These are phyloP conservation scores for Sedum album DNA, from an alignment of 164 flowering plant genomes.

Conservation along the genomic window DNA sequence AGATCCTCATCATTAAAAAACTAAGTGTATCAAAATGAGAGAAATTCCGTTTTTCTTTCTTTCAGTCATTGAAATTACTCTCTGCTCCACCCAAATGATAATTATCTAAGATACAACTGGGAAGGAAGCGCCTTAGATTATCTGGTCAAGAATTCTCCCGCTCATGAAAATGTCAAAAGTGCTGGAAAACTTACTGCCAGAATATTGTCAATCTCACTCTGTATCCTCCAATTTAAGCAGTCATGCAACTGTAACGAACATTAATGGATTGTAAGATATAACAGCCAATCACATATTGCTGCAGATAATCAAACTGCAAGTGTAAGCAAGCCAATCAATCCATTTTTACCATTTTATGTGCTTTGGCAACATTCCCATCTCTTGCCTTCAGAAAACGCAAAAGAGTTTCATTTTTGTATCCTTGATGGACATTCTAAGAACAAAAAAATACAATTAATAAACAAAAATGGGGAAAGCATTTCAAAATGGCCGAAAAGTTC, in stretches of 20 bases:
- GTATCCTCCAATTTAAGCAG: conserved; percentile 35
- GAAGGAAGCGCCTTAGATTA: neutral
- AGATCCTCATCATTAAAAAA: too few relatives aligned
- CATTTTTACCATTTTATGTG: conserved; percentile 45
- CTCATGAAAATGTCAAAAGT: neutral
- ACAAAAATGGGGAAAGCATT: neutral
- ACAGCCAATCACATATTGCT: too few relatives aligned
- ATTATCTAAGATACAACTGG: too few relatives aligned
- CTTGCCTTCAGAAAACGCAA: conserved; percentile 51
- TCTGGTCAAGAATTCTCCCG: neutral
- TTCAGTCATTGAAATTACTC: too few relatives aligned
- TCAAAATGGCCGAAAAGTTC: neutral
- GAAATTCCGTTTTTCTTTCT: too few relatives aligned
- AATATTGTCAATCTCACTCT: conserved; percentile 36
- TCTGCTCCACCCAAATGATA: too few relatives aligned
- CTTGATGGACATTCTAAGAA: conserved; percentile 54
- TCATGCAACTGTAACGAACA: conserved; percentile 27
- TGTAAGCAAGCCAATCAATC: neutral
- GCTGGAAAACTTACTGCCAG: conserved; percentile 21
- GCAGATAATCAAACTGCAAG: neutral
- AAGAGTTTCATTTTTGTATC: conserved; percentile 32
- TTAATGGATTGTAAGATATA: neutral
- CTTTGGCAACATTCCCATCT: conserved; percentile 48
- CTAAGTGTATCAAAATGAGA: too few relatives aligned
- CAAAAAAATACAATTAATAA: neutral